These are phyloP conservation scores for Leishmania amazonensis DNA, from an alignment of 208 protist species.

Conservation along the genomic window DNA sequence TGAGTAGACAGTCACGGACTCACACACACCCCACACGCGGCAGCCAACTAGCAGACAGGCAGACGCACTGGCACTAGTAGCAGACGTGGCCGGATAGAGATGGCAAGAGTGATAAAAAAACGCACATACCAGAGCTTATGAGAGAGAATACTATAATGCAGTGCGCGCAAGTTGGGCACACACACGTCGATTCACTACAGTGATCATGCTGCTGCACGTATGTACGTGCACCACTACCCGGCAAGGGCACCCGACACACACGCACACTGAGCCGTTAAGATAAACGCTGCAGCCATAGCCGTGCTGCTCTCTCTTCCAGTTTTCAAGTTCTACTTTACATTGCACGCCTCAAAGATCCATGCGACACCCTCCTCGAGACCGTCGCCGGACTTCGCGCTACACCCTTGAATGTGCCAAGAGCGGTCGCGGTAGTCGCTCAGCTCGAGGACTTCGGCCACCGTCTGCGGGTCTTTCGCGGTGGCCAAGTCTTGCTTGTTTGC, in stretches of 20 bases:
- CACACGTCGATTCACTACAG: neutral
- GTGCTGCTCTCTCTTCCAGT: too few species aligned
- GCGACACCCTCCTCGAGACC: slow-evolving; percentile 93
- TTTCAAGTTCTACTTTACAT: slow-evolving; percentile 7
- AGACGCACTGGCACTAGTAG: neutral
- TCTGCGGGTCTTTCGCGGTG: slow-evolving; percentile 79
- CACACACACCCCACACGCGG: neutral
- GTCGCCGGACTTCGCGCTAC: slow-evolving; percentile 94
- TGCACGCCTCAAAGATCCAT: slow-evolving; percentile 90
- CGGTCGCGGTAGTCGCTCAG: slow-evolving; percentile 92
- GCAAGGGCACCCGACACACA: neutral
- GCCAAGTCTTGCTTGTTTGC: slow-evolving; percentile 99
- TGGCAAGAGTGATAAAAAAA: neutral
- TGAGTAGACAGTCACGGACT: neutral
- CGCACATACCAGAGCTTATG: slow-evolving; percentile 1
- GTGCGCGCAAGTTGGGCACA: neutral
- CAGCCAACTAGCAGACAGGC: neutral
- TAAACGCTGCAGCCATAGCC: neutral
- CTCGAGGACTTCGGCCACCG: slow-evolving; percentile 78
- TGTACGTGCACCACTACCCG: neutral
- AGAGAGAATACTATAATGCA: neutral
- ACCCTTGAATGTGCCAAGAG: slow-evolving; percentile 97
- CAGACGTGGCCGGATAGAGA: neutral
- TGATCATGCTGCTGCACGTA: neutral
- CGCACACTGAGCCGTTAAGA: neutral